Conservation (phyloP, 192 early-diverging fungal genomes). For the Globomyces pollinis-pini region DNA sequence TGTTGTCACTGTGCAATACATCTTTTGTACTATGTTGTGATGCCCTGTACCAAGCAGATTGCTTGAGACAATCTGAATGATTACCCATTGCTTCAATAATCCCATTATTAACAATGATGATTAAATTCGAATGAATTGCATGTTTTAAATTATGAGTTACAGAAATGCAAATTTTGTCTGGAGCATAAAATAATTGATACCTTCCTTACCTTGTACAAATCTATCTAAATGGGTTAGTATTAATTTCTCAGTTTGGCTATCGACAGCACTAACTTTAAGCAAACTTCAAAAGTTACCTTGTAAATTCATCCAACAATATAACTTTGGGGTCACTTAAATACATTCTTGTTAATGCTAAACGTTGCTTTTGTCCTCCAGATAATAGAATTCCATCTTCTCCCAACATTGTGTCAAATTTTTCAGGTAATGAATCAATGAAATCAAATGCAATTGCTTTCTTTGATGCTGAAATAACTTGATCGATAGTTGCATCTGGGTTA, state of each 20-base stretch:
- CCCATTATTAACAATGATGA: background rate
- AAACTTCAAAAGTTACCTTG: too few species aligned
- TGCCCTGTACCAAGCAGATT: background rate
- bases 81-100: background rate
- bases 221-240: background rate
- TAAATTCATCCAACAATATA: background rate
- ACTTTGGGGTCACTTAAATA: background rate
- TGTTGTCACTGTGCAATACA: too few species aligned
- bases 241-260: background rate
- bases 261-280: background rate
- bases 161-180: background rate
- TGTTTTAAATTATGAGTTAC: background rate
- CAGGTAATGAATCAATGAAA: background rate
- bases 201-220: background rate
- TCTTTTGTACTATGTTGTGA: background rate
- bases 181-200: too few species aligned
- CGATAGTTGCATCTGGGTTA: background rate
- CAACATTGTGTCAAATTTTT: background rate
- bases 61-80: background rate
- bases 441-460: background rate
- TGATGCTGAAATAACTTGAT: background rate
- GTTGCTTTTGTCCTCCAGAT: slow-evolving; percentile 2
- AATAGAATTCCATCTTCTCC: background rate
- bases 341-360: background rate
- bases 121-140: background rate